phyloP scores from a whole-genome alignment of 2,329 filamentous ascomycete species.

The Trichoderma breve region DNA sequence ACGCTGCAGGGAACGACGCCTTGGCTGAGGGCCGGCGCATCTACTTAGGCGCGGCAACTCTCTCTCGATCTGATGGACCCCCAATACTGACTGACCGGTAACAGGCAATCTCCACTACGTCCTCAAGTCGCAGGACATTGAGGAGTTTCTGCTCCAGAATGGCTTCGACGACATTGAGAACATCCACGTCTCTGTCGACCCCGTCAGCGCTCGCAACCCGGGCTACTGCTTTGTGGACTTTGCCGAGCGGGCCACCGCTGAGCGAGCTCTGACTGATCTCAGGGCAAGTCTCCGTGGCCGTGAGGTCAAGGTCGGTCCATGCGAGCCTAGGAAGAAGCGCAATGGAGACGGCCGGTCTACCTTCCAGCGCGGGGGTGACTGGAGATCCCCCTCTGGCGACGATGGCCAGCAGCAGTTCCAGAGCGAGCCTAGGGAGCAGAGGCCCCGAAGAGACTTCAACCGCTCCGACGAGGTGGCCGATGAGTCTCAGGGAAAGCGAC shows the following conservation, averaged over 20 bases:
- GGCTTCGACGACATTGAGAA: constrained; percentile 45
- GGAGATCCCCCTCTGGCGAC: constrained; percentile 31
- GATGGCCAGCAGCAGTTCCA: constrained; percentile 17
- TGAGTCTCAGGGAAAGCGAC: constrained; percentile 36
- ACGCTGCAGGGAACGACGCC: constrained; percentile 22
- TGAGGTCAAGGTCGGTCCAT: constrained; percentile 62
- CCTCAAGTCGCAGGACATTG: constrained; percentile 55
- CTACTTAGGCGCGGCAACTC: constrained; percentile 49
- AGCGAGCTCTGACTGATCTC: constrained; percentile 51
- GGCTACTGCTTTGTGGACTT: constrained; percentile 76
- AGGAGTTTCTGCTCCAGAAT: constrained; percentile 51
- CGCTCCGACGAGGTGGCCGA: constrained; percentile 34
- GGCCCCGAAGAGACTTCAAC: constrained; percentile 29
- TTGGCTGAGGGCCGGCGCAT: constrained; percentile 45
- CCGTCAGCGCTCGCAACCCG: constrained; percentile 66
- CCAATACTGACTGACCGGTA: constrained; percentile 16
- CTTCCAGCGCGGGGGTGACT: constrained; percentile 47
- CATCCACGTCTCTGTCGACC: constrained; percentile 67
- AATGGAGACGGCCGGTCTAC: constrained; percentile 25
- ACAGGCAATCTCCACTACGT: constrained; percentile 56
- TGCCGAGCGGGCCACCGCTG: constrained; percentile 53
- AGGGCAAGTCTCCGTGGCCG: constrained; percentile 56
- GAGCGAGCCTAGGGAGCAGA: constrained; percentile 25
- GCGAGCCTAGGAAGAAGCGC: constrained; percentile 51
- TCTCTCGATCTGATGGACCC: not conserved